Percentiles rank a stretch among this genome's conserved stretches.
Conservation (phyloP, 2,329 filamentous ascomycete species). For the Nemania sp. region DNA sequence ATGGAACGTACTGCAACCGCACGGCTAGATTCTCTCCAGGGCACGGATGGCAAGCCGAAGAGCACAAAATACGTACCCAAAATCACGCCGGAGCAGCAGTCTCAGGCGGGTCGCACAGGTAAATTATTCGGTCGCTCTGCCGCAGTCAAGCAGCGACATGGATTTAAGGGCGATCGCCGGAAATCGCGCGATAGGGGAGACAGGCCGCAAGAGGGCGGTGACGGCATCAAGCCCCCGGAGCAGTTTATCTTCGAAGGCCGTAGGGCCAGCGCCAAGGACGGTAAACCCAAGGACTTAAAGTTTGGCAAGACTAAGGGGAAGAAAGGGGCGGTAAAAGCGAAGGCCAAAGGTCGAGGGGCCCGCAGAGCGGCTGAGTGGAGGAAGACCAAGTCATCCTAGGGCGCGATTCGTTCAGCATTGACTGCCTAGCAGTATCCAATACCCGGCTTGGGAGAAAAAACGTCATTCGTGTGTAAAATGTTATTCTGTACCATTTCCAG, state of each 20-base stretch:
- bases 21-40: slow-evolving; percentile 40
- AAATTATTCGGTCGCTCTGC: slow-evolving; percentile 75
- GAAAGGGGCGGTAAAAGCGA: slow-evolving; percentile 45
- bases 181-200: slow-evolving; percentile 33
- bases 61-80: slow-evolving; percentile 69
- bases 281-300: slow-evolving; percentile 65
- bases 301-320: slow-evolving; percentile 59
- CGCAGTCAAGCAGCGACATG: slow-evolving; percentile 53
- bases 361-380: slow-evolving; percentile 42
- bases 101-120: slow-evolving; percentile 71
- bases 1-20: slow-evolving; percentile 53
- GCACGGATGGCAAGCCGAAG: slow-evolving; percentile 41
- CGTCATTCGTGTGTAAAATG: too few species aligned
- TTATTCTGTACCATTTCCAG: too few species aligned
- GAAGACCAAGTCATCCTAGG: slow-evolving; percentile 36
- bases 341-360: slow-evolving; percentile 39
- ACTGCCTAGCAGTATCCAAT: too few species aligned
- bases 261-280: slow-evolving; percentile 69
- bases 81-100: slow-evolving; percentile 69
- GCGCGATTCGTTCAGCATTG: background rate
- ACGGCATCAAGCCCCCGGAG: slow-evolving; percentile 64
- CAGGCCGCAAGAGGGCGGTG: slow-evolving; percentile 6
- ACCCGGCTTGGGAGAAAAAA: too few species aligned
- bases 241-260: slow-evolving; percentile 81
- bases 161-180: slow-evolving; percentile 38